These are phyloP conservation scores for Globisporangium polare DNA, from an alignment of 352 stramenopile genomes.

Conservation along the genomic window DNA sequence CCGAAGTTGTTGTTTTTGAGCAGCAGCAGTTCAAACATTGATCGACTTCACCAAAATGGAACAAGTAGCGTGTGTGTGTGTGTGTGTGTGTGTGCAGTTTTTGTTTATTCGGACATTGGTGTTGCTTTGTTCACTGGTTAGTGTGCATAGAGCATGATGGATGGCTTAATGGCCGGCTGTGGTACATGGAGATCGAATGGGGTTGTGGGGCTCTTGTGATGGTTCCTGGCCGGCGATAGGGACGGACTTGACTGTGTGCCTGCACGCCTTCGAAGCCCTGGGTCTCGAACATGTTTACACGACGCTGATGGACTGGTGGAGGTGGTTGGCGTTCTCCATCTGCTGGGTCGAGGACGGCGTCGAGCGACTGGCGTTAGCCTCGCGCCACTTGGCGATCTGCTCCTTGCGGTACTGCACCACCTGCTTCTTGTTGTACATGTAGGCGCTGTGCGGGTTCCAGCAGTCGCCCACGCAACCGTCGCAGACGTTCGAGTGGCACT, in stretches of 20 bases:
- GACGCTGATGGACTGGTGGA: constrained; percentile 23
- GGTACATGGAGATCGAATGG: too few relatives aligned
- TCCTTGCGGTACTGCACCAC: constrained; percentile 71
- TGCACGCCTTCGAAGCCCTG: not conserved
- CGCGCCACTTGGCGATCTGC: constrained; percentile 59
- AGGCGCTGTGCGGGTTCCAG: constrained; percentile 64
- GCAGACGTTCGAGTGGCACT: constrained; percentile 73
- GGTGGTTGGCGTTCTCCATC: constrained; percentile 1
- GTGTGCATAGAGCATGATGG: not conserved
- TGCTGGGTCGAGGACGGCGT: not conserved
- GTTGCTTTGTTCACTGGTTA: not conserved
- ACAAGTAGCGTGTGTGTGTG: constrained; percentile 4
- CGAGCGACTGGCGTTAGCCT: constrained; percentile 8
- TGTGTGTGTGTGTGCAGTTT: not conserved
- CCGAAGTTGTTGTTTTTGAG: not conserved
- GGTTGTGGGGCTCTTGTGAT: not conserved
- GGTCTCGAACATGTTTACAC: constrained; percentile 19
- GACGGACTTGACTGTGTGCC: too few relatives aligned
- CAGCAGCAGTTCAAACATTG: not conserved
- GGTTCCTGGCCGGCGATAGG: too few relatives aligned
- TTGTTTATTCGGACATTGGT: not conserved
- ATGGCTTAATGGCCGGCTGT: not conserved
- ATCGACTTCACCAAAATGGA: not conserved
- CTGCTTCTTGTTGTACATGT: constrained; percentile 68
- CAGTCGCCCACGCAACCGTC: constrained; percentile 69